Evolutionary conservation across 176 grass and related monocot genomes (phyloP), one percentile per base, ranked within the genome.

Genomic region (Raddia distichophylla): DNA sequence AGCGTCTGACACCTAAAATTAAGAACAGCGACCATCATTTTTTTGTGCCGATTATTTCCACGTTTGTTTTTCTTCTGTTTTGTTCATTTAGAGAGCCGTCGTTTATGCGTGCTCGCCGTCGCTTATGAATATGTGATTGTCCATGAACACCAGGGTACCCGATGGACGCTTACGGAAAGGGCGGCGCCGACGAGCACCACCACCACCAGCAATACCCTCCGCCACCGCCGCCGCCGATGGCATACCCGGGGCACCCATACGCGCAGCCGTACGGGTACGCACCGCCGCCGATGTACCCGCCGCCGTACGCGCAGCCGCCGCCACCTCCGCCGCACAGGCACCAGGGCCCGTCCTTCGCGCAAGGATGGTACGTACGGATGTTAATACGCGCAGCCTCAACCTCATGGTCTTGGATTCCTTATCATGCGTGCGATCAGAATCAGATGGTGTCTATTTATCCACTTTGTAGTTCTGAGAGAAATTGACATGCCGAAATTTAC

Each of bases 231-330:
- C 90, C 82, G 72, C 77, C 80, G 46, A 87, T 80, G 65, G 81
- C 57, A 42, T 85, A 91, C 72, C 75, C 70, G 67, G 58, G 66
- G 15, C 80, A 59, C 3, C 75, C 56, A 32, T 82, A 82, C 69
- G 79, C 27, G 53, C 88, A 1, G 76, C 72, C 79, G 16, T 89
- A 93, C 54, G 85, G 81, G 13, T 87, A 91, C 45, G 68, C 89
- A 57, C 79, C 67, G 79, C 68, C 85, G 70, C 83, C 77, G 58
- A 64, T 63, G 75, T 84, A 87, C 67, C 85, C 81, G 13, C 82
- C 86, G 46, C 85, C 78, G 44, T 91, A 91, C 81, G 89, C 89
- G 27, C 86, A 86, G 59, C 92, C 89, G 7, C 89, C 83, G 1
- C 92, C 87, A 8, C 85, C 85, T 1, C 91, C 86, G 1, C 84